Percentiles rank a stretch among this genome's conserved stretches.
Conservation (phyloP, 345 rosid genomes). For the Nephelium lappaceum region DNA sequence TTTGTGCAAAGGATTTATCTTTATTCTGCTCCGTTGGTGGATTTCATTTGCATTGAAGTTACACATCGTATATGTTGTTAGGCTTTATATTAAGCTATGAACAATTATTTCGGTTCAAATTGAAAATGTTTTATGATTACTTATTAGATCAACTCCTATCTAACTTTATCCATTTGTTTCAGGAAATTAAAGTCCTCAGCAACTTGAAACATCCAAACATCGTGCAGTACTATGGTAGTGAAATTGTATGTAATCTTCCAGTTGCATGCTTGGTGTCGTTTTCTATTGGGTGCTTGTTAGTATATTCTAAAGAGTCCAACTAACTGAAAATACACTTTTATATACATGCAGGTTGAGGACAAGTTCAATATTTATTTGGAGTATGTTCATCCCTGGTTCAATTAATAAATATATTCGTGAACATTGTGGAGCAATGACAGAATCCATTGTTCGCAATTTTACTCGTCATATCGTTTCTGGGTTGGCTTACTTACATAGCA, state of each 20-base stretch:
- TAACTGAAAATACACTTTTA: constrained; percentile 17
- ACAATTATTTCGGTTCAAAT: constrained; percentile 2
- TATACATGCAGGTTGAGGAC: constrained; percentile 64
- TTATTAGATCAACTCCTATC: background rate
- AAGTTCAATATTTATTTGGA: constrained; percentile 87
- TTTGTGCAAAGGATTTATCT: background rate
- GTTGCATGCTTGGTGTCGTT: constrained; percentile 11
- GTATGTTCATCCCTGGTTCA: constrained; percentile 98
- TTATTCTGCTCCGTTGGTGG: background rate
- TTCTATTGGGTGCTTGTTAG: constrained; percentile 3
- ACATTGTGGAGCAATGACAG: constrained; percentile 93
- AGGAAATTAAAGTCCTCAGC: constrained; percentile 96
- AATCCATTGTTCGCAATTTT: constrained; percentile 83
- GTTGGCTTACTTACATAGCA: constrained; percentile 82
- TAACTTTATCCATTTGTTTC: constrained; percentile 30
- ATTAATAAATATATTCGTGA: constrained; percentile 83
- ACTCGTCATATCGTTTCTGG: constrained; percentile 96
- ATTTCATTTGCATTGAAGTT: constrained; percentile 3
- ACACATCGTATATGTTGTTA: background rate
- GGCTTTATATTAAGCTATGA: background rate
- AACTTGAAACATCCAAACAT: constrained; percentile 91
- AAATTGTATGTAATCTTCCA: constrained; percentile 67
- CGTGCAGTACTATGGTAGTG: constrained; percentile 98
- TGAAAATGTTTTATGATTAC: background rate
- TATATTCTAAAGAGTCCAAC: constrained; percentile 14